phyloP scores from a whole-genome alignment of 2,329 filamentous ascomycete genomes.

The Beauveria caledonica region DNA sequence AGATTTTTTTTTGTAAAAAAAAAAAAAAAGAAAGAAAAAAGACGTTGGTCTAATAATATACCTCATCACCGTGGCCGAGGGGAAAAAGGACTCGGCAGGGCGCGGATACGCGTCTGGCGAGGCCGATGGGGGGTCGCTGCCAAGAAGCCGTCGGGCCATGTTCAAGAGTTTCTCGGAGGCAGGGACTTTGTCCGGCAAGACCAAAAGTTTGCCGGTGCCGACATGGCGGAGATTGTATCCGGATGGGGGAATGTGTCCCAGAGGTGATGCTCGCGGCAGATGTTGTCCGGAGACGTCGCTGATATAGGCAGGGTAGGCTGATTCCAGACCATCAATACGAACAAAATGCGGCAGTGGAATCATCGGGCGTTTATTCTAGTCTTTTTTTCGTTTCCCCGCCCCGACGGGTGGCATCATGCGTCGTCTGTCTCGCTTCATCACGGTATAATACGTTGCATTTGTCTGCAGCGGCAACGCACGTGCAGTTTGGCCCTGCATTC shows the following conservation, averaged over 20 bases:
- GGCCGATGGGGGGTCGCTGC: slow-evolving; percentile 5
- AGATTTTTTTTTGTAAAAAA: too few relatives aligned
- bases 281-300: neutral
- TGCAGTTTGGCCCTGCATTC: neutral
- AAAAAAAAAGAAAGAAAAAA: too few relatives aligned
- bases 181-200: neutral
- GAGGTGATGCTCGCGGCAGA: neutral
- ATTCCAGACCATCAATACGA: neutral
- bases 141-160: neutral
- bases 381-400: neutral
- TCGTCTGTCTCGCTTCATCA: neutral
- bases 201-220: neutral
- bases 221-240: neutral
- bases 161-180: slow-evolving; percentile 5
- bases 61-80: neutral
- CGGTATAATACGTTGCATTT: neutral
- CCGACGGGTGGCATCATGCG: neutral
- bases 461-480: neutral
- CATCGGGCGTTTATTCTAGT: neutral
- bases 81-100: neutral
- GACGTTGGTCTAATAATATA: neutral
- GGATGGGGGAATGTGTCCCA: neutral
- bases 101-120: slow-evolving; percentile 3
- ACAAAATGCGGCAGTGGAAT: neutral
- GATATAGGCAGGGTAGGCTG: neutral